Base-by-base conservation (phyloP, 2,329 filamentous ascomycete species). In the Verticillium longisporum region DNA sequence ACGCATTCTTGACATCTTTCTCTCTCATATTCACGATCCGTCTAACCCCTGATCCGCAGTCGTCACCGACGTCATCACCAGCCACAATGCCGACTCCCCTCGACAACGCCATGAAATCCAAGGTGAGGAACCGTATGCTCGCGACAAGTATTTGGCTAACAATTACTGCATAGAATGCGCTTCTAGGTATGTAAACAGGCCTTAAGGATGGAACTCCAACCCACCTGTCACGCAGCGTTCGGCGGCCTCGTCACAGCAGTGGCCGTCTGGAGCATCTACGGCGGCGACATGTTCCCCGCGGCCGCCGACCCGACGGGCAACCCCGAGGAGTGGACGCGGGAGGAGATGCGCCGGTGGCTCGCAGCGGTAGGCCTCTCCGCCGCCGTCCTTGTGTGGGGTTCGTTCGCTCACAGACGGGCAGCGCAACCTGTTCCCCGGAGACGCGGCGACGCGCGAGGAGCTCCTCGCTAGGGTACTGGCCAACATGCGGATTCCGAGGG, bases 221-320 rank as follows among this genome's bases (percentile, higher is more conserved):
- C 64, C 37, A n/a, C 57, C 69, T 26, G 26, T 26, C 26, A 4
- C 68, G 5, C 77, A 88, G 91, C 88, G 18, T 97, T 97, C 71
- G 87, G 89, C 4, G 91, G 90, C 10, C 82, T 96, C 59, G 84
- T 97, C 14, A 90, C 90, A 6, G 91, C 90, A 1, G 92, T 89
- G 1, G 89, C 92, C 15, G 86, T 85, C 53, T 97, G 90, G 88
- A 84, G 85, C 18, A 94, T 97, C 68, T 96, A 90, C 88, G 92
- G 92, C 61, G 83, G 85, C 59, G 91, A 94, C 65, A 83, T 97
- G 69, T 96, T 97, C 69, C 93, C 93, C 1, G 74, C 83, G 3
- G 79, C 87, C 66, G 63, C 80, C 56, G 92, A 97, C 71, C 92
- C 93, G n/a, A 90, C 79, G 33, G 92, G 92, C 63, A 83, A 91